phyloP scores from a whole-genome alignment of 2,329 filamentous ascomycete species.

The Balansia obtecta region DNA sequence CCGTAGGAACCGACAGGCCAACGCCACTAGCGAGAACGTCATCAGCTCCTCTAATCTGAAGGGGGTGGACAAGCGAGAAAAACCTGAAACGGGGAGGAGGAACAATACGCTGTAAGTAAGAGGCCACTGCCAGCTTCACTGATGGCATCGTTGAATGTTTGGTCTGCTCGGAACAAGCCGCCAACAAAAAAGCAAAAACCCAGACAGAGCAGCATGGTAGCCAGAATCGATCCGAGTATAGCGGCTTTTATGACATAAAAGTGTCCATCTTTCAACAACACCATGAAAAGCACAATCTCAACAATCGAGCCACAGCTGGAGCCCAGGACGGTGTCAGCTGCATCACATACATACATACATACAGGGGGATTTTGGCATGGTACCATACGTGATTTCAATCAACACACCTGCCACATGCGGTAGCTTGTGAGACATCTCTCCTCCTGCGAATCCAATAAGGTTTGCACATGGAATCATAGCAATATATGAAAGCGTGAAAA shows the following conservation, averaged over 20 bases:
- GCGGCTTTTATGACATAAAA: constrained; percentile 72
- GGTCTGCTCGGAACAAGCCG: constrained; percentile 54
- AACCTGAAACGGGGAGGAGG: not conserved
- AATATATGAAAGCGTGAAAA: constrained; percentile 33
- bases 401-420: constrained; percentile 59
- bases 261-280: constrained; percentile 38
- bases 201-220: constrained; percentile 69
- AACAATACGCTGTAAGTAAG: constrained; percentile 63
- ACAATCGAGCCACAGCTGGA: constrained; percentile 53
- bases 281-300: constrained; percentile 73
- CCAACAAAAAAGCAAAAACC: constrained; percentile 71
- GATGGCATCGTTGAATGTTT: constrained; percentile 61
- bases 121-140: constrained; percentile 70
- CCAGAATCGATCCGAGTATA: constrained; percentile 71
- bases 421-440: constrained; percentile 69
- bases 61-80: not conserved
- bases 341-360: not conserved
- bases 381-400: constrained; percentile 35
- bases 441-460: constrained; percentile 33
- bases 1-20: constrained; percentile 31
- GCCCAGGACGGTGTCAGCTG: constrained; percentile 12
- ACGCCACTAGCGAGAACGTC: constrained; percentile 17
- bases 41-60: constrained; percentile 18
- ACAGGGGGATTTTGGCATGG: not conserved
- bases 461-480: constrained; percentile 41